Percentiles rank a stretch among this genome's conserved stretches.
Conservation (phyloP, 2,329 filamentous ascomycete genomes). For the Epichloe typhina region DNA sequence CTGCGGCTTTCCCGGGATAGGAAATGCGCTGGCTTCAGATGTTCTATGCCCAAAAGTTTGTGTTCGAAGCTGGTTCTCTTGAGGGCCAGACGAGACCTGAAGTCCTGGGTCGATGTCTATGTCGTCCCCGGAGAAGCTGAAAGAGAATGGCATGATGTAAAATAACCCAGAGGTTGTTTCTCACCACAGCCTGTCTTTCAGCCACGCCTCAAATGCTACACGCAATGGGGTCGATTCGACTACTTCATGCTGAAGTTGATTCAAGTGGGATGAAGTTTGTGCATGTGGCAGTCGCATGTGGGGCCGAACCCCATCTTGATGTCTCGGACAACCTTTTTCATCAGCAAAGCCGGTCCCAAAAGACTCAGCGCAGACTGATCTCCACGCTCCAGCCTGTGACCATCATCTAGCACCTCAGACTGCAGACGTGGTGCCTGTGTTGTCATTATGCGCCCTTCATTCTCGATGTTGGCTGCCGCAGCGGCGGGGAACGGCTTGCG, state of each 20-base stretch:
- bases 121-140: slow-evolving; percentile 50
- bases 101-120: slow-evolving; percentile 33
- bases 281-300: background rate
- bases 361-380: too few species aligned
- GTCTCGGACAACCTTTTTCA: too few species aligned
- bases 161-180: too few species aligned
- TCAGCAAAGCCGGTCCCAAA: too few species aligned
- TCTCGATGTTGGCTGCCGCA: slow-evolving; percentile 16
- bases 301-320: too few species aligned
- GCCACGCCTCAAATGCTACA: background rate
- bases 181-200: background rate
- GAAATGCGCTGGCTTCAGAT: slow-evolving; percentile 36
- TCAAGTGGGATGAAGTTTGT: background rate
- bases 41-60: slow-evolving; percentile 12
- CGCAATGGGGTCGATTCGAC: background rate
- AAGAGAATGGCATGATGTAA: slow-evolving; percentile 38
- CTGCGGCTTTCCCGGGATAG: slow-evolving; percentile 46
- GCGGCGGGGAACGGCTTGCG: slow-evolving; percentile 20
- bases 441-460: slow-evolving; percentile 11
- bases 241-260: background rate
- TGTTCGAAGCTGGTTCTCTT: background rate
- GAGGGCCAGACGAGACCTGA: slow-evolving; percentile 9
- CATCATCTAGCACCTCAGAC: too few species aligned
- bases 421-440: too few species aligned
- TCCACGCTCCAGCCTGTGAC: background rate